Evolutionary conservation across 495 filamentous ascomycete species (phyloP).

Genomic region (Penicillium arizonense): DNA sequence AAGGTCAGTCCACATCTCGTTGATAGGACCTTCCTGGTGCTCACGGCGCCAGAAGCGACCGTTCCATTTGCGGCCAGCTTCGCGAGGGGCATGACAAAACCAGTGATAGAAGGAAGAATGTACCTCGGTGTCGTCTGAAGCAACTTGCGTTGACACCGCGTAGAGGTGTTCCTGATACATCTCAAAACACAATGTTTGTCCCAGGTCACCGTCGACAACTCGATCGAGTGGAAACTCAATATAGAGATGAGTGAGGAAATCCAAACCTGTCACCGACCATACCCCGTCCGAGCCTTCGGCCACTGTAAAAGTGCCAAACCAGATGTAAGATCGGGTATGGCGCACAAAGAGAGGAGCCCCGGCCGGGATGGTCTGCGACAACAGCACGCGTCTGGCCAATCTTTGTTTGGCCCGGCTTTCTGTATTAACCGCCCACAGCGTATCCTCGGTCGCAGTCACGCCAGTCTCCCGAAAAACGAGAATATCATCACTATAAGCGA

Average conservation of each 20-base stretch:
- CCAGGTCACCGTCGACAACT: conserved; percentile 50
- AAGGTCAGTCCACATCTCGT: conserved; percentile 73
- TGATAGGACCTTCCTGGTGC: conserved; percentile 71
- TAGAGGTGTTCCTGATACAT: conserved; percentile 70
- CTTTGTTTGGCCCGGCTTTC: conserved; percentile 15
- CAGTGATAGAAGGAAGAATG: conserved; percentile 73
- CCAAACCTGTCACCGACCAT: conserved; percentile 61
- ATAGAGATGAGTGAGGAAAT: conserved; percentile 35
- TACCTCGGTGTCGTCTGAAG: conserved; percentile 61
- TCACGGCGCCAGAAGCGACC: conserved; percentile 62
- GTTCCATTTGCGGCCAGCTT: conserved; percentile 14
- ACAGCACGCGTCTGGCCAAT: conserved; percentile 34
- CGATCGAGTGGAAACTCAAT: conserved; percentile 11
- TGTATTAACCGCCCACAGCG: conserved; percentile 61
- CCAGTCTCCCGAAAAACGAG: conserved; percentile 52
- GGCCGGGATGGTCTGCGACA: conserved; percentile 15
- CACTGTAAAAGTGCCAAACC: conserved; percentile 54
- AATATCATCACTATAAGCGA: conserved; percentile 62
- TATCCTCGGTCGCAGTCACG: conserved; percentile 33
- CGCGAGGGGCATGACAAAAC: conserved; percentile 54
- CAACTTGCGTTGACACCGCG: conserved; percentile 64
- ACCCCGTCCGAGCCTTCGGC: conserved; percentile 12
- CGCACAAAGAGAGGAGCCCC: conserved; percentile 53
- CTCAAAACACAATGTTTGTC: conserved; percentile 69
- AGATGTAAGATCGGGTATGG: conserved; percentile 62